Evolutionary conservation across 2,329 filamentous ascomycete species (phyloP).

Genomic region (Rhexocercosporidium sp.): DNA sequence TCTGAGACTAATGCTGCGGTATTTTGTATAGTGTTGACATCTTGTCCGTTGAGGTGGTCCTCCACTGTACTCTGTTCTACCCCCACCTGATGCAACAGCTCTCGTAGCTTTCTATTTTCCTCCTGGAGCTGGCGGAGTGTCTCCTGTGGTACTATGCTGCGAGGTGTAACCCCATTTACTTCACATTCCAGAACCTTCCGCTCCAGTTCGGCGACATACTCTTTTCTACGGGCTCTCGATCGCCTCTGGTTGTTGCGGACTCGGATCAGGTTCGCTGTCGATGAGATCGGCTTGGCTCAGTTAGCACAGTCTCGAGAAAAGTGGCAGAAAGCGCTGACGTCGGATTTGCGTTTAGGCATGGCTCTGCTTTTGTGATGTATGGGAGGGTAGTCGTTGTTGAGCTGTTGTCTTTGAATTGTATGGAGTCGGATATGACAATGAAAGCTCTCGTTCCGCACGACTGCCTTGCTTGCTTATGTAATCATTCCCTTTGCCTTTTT

Average conservation of each 20-base stretch:
- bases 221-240: constrained; percentile 51
- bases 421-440: no score
- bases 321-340: neutral
- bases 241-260: constrained; percentile 57
- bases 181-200: constrained; percentile 31
- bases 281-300: neutral
- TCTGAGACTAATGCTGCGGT: neutral
- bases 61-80: neutral
- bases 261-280: constrained; percentile 33
- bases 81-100: constrained; percentile 10
- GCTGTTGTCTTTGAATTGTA: neutral
- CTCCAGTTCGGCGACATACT: constrained; percentile 48
- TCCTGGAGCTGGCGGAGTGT: constrained; percentile 11
- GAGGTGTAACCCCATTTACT: neutral
- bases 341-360: neutral
- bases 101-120: constrained; percentile 16
- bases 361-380: no score
- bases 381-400: no score
- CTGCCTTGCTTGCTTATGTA: neutral
- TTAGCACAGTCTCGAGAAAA: neutral
- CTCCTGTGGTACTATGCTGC: neutral
- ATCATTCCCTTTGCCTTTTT: no score
- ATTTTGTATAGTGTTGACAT: neutral
- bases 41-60: neutral
- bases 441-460: no score